These are phyloP conservation scores for Solanum chacoense DNA, from an alignment of 305 asterid genomes.

Conservation along the genomic window DNA sequence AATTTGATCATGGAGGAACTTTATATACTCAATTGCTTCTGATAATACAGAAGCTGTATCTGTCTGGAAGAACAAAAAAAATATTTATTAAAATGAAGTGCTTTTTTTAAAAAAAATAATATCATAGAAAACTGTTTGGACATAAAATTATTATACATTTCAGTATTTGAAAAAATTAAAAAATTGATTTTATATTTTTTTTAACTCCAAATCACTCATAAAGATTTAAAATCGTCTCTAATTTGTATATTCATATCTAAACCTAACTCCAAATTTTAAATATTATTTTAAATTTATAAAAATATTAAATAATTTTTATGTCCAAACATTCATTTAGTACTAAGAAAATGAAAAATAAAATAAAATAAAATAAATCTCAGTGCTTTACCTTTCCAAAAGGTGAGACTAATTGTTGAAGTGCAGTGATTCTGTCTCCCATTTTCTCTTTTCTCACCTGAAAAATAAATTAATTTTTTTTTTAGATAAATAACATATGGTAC, in stretches of 20 bases:
- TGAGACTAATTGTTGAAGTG: conserved; percentile 97
- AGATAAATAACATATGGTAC: background rate
- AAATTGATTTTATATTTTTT: too few relatives aligned
- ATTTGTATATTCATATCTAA: too few relatives aligned
- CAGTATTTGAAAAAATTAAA: too few relatives aligned
- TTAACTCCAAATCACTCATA: too few relatives aligned
- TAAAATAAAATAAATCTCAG: background rate
- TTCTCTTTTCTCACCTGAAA: conserved; percentile 90
- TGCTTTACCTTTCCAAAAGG: conserved; percentile 91
- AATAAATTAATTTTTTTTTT: background rate
- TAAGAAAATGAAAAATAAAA: too few relatives aligned
- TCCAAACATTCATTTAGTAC: background rate
- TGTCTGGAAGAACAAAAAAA: conserved; percentile 36
- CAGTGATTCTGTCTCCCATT: conserved; percentile 99
- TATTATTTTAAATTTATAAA: too few relatives aligned
- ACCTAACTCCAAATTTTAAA: background rate
- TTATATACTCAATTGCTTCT: conserved; percentile 85
- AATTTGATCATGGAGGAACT: conserved; percentile 83
- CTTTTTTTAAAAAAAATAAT: rapidly evolving
- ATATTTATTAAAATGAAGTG: background rate
- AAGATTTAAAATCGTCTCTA: background rate
- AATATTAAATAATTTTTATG: background rate
- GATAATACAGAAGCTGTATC: conserved; percentile 98
- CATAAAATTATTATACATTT: too few relatives aligned
- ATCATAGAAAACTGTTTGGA: too few relatives aligned